Base-by-base conservation (phyloP, 768 basidiomycete species). In the Mycena vitilis region DNA sequence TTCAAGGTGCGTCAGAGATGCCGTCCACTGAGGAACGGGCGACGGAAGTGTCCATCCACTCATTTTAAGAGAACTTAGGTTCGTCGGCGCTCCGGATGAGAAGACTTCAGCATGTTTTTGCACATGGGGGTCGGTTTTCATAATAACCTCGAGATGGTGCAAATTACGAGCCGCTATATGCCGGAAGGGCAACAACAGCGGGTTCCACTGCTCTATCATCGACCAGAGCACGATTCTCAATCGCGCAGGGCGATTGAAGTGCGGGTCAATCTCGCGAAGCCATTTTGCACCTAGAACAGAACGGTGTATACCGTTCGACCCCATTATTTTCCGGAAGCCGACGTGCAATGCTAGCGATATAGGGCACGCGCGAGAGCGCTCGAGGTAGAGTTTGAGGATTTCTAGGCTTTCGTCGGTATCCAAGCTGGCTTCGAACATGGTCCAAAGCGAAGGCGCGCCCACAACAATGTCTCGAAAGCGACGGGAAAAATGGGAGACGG, bases 331-430 rank as follows among this genome's bases (percentile, higher is more conserved):
- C 30, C 30, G 30, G 30, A 30, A 30, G 30, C 30, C 30, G 30
- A 30, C 30, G 30, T 30, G 30, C 30, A 10, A 23, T 13, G 34
- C 10, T 52, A n/a, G 15, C 42, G 7, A 37, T 3, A 64, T 5
- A 6, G 36, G 37, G 30, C 63, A 49, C 30, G 12, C 47, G 15
- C 23, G 23, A 1, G 55, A 64, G 18, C 34, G 52, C 18, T 53
- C 18, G 16, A 53, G 52, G 40, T 42, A 42, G 38, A 56, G 52
- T 37, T 53, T 53, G 12, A 56, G n/a, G 5, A 56, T 56, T 42
- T 56, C 55, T 10, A 42, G 22, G 0, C 38, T 40, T 5, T 20
- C 52, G 7, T 9, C 8, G 5, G 2, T 34, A 34, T 20, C 34
- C 34, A 53, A 53, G 30, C 36, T 16, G 15, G 52, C 34, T 53